Percentiles rank a stretch among this genome's conserved stretches.
phyloP scores from a whole-genome alignment of 2,329 filamentous ascomycete genomes.

The Exophiala lecanii-corni region DNA sequence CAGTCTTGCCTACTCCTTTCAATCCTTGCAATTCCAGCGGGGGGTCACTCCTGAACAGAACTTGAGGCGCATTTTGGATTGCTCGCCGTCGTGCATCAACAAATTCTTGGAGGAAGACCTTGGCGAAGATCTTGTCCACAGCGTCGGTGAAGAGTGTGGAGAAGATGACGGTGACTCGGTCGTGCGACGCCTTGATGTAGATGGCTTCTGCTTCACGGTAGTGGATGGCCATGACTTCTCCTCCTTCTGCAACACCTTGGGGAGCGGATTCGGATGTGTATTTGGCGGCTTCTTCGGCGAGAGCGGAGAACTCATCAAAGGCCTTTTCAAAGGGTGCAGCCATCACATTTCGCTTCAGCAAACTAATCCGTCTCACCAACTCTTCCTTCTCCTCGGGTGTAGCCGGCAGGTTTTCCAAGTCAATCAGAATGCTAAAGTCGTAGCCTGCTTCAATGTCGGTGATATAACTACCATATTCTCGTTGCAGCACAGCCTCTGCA shows the following conservation, averaged over 20 bases:
- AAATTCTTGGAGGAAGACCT: conserved; percentile 98
- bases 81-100: conserved; percentile 91
- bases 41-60: conserved; percentile 90
- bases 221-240: conserved; percentile 91
- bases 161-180: conserved; percentile 98
- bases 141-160: conserved; percentile 97
- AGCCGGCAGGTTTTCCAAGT: conserved; percentile 79
- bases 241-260: conserved; percentile 82
- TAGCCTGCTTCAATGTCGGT: conserved; percentile 83
- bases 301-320: conserved; percentile 82
- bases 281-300: conserved; percentile 83
- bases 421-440: conserved; percentile 89
- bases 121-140: conserved; percentile 94
- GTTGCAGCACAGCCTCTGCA: conserved; percentile 81
- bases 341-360: conserved; percentile 98
- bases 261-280: conserved; percentile 93
- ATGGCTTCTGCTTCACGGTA: conserved; percentile 99
- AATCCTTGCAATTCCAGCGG: conserved; percentile 86
- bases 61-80: conserved; percentile 97
- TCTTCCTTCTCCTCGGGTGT: conserved; percentile 83
- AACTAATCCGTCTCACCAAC: conserved; percentile 76
- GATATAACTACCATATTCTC: conserved; percentile 92
- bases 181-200: conserved; percentile 95
- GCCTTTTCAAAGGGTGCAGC: conserved; percentile 96
- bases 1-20: conserved; percentile 70